Evolutionary conservation across 2,329 filamentous ascomycete species (phyloP).

Genomic region (Pyricularia grisea): DNA sequence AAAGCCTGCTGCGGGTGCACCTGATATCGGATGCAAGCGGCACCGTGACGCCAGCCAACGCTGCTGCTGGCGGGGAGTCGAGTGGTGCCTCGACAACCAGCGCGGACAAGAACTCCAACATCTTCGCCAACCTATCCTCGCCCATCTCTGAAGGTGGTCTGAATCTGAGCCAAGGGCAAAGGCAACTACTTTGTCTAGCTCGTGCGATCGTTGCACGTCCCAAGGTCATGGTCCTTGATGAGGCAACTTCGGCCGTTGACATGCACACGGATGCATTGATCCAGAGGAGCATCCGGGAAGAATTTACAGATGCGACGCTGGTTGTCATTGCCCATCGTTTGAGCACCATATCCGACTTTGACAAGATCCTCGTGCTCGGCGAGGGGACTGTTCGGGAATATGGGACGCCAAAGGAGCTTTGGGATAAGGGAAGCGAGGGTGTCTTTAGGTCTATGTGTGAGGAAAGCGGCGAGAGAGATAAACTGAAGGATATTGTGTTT

Average conservation of each 20-base stretch:
- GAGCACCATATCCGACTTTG: constrained; percentile 69
- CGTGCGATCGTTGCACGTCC: constrained; percentile 63
- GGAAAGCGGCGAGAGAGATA: constrained; percentile 49
- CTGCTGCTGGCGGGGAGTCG: background rate
- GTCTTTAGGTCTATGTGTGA: constrained; percentile 56
- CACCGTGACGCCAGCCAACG: constrained; percentile 22
- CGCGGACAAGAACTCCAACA: constrained; percentile 47
- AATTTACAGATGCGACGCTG: constrained; percentile 59
- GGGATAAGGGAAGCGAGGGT: constrained; percentile 37
- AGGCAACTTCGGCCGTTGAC: constrained; percentile 71
- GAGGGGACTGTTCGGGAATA: constrained; percentile 61
- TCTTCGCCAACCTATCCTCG: constrained; percentile 53
- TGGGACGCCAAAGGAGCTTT: constrained; percentile 53
- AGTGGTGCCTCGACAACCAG: constrained; percentile 26
- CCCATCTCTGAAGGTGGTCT: constrained; percentile 62
- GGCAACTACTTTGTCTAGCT: constrained; percentile 66
- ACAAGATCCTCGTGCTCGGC: constrained; percentile 61
- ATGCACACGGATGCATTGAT: constrained; percentile 68
- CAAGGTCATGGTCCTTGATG: constrained; percentile 71
- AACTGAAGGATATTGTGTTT: constrained; percentile 36
- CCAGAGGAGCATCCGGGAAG: constrained; percentile 62
- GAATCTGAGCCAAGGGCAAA: constrained; percentile 68
- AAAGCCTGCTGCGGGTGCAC: constrained; percentile 62
- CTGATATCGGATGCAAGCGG: constrained; percentile 37
- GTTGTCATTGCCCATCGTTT: constrained; percentile 69